phyloP scores from a whole-genome alignment of 1,139 yeast genomes.

The Nakaseomyces uthaithaninus region DNA sequence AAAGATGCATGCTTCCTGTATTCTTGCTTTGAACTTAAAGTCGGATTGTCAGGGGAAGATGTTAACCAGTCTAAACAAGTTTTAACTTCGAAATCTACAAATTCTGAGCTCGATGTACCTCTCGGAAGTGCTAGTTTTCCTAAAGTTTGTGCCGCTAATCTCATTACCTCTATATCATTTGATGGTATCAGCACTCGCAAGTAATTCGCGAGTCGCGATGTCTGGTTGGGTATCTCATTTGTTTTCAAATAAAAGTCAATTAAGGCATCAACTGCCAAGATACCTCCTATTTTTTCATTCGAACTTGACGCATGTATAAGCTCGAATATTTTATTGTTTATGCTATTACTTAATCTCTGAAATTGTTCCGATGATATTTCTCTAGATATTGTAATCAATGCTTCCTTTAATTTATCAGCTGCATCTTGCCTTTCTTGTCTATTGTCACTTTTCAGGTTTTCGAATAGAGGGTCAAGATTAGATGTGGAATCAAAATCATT shows the following conservation, averaged over 20 bases:
- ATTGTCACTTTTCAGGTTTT: conserved; percentile 26
- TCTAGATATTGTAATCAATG: conserved; percentile 62
- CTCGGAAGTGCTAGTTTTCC: conserved; percentile 88
- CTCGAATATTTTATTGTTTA: conserved; percentile 82
- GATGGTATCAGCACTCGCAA: conserved; percentile 74
- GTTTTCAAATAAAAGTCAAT: conserved; percentile 70
- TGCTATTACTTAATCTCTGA: conserved; percentile 71
- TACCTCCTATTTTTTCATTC: conserved; percentile 76
- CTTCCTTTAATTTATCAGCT: conserved; percentile 59
- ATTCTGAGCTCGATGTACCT: conserved; percentile 80
- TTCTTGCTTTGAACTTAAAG: conserved; percentile 63
- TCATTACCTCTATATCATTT: conserved; percentile 76
- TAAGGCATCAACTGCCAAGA: conserved; percentile 79
- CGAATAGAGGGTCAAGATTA: conserved; percentile 27
- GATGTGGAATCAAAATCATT: conserved; percentile 26
- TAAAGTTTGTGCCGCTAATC: conserved; percentile 73
- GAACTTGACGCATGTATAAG: conserved; percentile 68
- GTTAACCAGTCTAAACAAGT: conserved; percentile 88
- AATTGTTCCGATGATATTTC: conserved; percentile 74
- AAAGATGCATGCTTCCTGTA: conserved; percentile 86
- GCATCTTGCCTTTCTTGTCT: conserved; percentile 47
- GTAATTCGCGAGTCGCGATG: conserved; percentile 85
- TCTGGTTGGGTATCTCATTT: conserved; percentile 79
- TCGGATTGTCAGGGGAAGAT: conserved; percentile 35
- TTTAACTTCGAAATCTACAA: conserved; percentile 87